These are phyloP conservation scores for Pseudogymnoascus sp. DNA, from an alignment of 2,329 filamentous ascomycete species.

Conservation along the genomic window DNA sequence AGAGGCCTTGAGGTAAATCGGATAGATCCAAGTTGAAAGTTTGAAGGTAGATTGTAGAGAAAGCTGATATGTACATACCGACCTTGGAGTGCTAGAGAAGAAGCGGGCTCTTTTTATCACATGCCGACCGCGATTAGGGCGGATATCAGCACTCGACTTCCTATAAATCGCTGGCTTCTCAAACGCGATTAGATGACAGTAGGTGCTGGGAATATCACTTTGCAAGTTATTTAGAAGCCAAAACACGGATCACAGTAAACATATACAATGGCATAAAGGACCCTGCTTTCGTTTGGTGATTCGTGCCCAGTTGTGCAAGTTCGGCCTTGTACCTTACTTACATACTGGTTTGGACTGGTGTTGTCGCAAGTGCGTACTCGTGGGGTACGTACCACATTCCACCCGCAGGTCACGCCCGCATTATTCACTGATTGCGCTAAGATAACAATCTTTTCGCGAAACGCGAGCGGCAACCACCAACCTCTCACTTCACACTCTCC, in stretches of 20 bases:
- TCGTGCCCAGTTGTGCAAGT: slow-evolving; percentile 1
- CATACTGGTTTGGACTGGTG: slow-evolving; percentile 4
- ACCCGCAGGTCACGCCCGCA: not conserved
- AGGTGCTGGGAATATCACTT: not conserved
- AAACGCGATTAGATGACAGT: not conserved
- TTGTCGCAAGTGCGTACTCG: not conserved
- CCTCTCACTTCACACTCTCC: not conserved
- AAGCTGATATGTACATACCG: not conserved
- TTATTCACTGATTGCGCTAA: slow-evolving; percentile 10
- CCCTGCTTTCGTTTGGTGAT: not conserved
- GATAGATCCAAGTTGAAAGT: not conserved
- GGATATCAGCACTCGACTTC: not conserved
- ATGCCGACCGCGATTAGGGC: not conserved
- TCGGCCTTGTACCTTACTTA: not conserved
- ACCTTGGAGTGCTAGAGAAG: not conserved
- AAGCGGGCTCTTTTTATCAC: not conserved
- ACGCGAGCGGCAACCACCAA: not conserved
- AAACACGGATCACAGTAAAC: slow-evolving; percentile 3
- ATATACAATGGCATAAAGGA: not conserved
- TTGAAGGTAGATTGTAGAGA: not conserved
- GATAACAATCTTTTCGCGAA: slow-evolving; percentile 10
- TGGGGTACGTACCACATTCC: not conserved
- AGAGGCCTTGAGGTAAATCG: not conserved
- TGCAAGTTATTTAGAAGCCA: not conserved
- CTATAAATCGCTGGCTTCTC: not conserved